A percentile compares a stretch with the other conserved stretches of the same genome.
phyloP scores from a whole-genome alignment of 208 protist species.

The Angomonas ambiguus region DNA sequence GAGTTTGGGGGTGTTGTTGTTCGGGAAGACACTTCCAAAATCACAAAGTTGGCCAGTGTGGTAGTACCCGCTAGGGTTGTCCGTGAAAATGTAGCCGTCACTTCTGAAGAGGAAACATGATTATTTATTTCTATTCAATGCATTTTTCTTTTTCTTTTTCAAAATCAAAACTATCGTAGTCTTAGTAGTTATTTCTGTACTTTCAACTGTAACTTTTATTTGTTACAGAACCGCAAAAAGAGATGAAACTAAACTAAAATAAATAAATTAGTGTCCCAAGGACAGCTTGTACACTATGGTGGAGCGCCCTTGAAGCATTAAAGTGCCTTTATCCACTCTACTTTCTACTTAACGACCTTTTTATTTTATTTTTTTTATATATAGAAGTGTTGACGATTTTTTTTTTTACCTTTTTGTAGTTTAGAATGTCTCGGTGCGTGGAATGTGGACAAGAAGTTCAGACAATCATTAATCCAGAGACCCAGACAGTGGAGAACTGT shows the following conservation, averaged over 20 bases:
- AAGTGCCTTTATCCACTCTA: not conserved
- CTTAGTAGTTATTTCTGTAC: not conserved
- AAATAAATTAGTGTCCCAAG: too few species aligned
- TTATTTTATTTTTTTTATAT: not conserved
- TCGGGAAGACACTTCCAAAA: constrained; percentile 74
- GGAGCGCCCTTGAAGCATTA: too few species aligned
- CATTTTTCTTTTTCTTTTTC: not conserved
- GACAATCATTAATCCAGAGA: constrained; percentile 67
- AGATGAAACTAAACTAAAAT: too few species aligned
- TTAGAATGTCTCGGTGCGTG: constrained; percentile 70
- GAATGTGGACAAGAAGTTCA: constrained; percentile 50
- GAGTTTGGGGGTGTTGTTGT: constrained; percentile 68
- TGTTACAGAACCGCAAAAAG: too few species aligned
- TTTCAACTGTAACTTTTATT: too few species aligned
- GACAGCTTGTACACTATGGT: too few species aligned
- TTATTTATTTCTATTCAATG: not conserved
- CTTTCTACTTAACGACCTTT: not conserved
- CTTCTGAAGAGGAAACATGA: not conserved
- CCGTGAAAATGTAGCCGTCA: constrained; percentile 11
- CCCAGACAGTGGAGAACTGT: constrained; percentile 70
- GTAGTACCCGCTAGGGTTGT: constrained; percentile 62
- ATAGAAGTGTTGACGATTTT: not conserved
- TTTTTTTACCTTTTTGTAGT: constrained; percentile 8
- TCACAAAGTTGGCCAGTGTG: constrained; percentile 61
- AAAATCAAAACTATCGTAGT: not conserved